Percentiles rank a stretch among this genome's conserved stretches.
These are phyloP conservation scores for Podospora sp. DNA, from an alignment of 495 filamentous ascomycete genomes.

Conservation along the genomic window DNA sequence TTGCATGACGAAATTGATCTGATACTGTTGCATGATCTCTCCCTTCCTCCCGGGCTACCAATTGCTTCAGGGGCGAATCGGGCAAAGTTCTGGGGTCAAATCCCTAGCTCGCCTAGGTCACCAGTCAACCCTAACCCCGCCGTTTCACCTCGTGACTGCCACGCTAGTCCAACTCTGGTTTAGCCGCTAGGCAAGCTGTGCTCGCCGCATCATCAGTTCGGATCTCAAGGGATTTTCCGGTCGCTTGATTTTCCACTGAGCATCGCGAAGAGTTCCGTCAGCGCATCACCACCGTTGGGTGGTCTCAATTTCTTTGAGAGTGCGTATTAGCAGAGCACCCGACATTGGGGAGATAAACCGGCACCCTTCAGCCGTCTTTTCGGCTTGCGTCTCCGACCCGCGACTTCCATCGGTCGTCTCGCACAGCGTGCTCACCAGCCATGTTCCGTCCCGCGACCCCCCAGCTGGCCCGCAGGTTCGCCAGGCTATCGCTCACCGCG, in stretches of 20 bases:
- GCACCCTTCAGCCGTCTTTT: conserved; percentile 22
- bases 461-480: conserved; percentile 33
- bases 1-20: too few species aligned
- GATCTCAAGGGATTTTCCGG: conserved; percentile 2
- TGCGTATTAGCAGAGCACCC: conserved; percentile 21
- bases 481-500: conserved; percentile 29
- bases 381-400: conserved; percentile 12
- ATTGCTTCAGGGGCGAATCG: not conserved
- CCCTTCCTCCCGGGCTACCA: not conserved
- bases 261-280: not conserved
- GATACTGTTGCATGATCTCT: too few species aligned
- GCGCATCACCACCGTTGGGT: conserved; percentile 20
- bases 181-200: conserved; percentile 5
- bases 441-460: conserved; percentile 36
- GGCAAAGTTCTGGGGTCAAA: not conserved
- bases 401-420: conserved; percentile 2
- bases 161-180: not conserved
- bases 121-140: not conserved
- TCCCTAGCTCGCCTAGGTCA: not conserved
- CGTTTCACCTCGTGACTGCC: not conserved
- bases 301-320: conserved; percentile 1
- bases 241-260: conserved; percentile 9
- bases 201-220: conserved; percentile 14
- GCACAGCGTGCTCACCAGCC: conserved; percentile 10
- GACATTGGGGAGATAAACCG: conserved; percentile 25